These are phyloP conservation scores for Hypomyces perniciosus DNA, from an alignment of 2,329 filamentous ascomycete genomes.

Conservation along the genomic window DNA sequence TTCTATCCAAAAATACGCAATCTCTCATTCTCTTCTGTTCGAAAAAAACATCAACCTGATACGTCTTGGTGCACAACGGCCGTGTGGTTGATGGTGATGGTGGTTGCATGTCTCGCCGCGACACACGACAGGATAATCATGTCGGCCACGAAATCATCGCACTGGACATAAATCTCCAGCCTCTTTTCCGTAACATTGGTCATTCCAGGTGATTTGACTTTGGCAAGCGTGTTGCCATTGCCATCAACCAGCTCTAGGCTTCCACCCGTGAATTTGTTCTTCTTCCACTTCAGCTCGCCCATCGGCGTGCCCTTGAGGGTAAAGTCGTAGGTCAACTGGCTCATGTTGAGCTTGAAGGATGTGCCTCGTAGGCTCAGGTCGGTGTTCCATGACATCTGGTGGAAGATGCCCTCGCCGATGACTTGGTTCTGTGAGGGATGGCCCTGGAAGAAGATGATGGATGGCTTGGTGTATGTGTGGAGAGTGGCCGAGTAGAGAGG, in stretches of 20 bases:
- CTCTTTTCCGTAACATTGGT: constrained; percentile 16
- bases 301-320: constrained; percentile 12
- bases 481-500: constrained; percentile 18
- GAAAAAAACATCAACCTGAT: neutral
- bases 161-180: constrained; percentile 16
- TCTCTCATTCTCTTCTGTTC: neutral
- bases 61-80: neutral
- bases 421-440: constrained; percentile 10
- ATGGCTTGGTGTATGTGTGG: constrained; percentile 11
- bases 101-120: neutral
- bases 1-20: no score
- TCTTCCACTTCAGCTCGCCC: constrained; percentile 24
- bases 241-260: constrained; percentile 16
- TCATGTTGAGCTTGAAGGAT: constrained; percentile 16
- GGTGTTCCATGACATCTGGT: constrained; percentile 13
- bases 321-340: constrained; percentile 15
- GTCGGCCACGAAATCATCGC: constrained; percentile 19
- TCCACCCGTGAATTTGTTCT: constrained; percentile 14
- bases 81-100: neutral
- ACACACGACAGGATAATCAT: constrained; percentile 16
- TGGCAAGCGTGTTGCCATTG: constrained; percentile 16
- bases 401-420: constrained; percentile 18
- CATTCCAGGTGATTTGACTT: constrained; percentile 14
- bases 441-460: constrained; percentile 16
- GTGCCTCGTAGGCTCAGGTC: constrained; percentile 18